Evolutionary conservation across 2,329 filamentous ascomycete species (phyloP).

Genomic region (Cylindrodendrum hubeiense): DNA sequence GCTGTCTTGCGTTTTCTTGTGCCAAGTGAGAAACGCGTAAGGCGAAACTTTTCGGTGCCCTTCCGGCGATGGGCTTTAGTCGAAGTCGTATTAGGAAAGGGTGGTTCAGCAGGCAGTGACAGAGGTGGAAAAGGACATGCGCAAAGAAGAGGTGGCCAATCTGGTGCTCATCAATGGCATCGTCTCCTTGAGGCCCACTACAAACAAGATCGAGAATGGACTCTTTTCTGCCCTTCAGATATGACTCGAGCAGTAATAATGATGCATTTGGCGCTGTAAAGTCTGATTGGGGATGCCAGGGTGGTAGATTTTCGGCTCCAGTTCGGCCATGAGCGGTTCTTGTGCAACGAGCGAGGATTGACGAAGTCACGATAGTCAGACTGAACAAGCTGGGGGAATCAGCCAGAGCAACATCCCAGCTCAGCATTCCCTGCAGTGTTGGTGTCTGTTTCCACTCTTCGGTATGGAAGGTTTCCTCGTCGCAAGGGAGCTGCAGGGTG

Average conservation of each 20-base stretch:
- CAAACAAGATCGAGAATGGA: constrained; percentile 21
- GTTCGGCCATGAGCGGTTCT: constrained; percentile 19
- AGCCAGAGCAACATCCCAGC: constrained; percentile 16
- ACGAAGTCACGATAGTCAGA: constrained; percentile 20
- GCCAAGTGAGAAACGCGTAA: constrained; percentile 6
- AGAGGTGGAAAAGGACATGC: constrained; percentile 30
- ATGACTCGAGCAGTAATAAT: constrained; percentile 26
- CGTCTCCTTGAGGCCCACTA: constrained; percentile 11
- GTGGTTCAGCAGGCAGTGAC: constrained; percentile 62
- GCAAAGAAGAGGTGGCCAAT: constrained; percentile 29
- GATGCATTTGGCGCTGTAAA: constrained; percentile 26
- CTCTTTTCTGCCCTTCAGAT: constrained; percentile 7
- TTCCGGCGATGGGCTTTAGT: constrained; percentile 39
- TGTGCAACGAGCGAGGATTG: constrained; percentile 26
- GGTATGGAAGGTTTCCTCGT: constrained; percentile 22
- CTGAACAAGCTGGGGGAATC: constrained; percentile 10
- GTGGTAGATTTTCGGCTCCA: constrained; percentile 13
- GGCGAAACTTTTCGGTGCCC: constrained; percentile 20
- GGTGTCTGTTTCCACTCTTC: constrained; percentile 13
- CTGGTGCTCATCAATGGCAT: constrained; percentile 15
- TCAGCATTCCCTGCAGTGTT: constrained; percentile 26
- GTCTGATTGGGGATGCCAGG: constrained; percentile 30
- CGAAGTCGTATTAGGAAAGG: constrained; percentile 62
- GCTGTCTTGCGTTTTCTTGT: constrained; percentile 19
- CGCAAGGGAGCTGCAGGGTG: constrained; percentile 46